Conservation (phyloP, 441 rosid genomes). For the Syzygium malaccense region DNA sequence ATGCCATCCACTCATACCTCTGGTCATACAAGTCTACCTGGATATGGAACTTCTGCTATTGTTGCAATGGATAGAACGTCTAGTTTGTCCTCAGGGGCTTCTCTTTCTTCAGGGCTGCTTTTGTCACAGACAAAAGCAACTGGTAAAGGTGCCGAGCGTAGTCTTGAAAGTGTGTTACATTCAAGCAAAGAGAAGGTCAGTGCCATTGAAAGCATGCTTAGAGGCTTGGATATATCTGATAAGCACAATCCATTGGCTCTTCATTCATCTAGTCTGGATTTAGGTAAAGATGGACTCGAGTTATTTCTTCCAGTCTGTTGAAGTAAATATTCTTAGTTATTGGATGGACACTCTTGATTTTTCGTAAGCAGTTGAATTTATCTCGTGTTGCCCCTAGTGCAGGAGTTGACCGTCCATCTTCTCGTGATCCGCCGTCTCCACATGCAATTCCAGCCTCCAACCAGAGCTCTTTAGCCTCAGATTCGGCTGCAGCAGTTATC, state of each 20-base stretch:
- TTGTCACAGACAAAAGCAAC: not conserved
- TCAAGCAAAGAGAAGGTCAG: slow-evolving; percentile 98
- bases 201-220: slow-evolving; percentile 99
- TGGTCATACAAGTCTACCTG: not conserved
- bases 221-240: slow-evolving; percentile 85
- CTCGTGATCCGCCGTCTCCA: slow-evolving; percentile 1
- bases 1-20: not conserved
- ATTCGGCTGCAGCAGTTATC: not conserved
- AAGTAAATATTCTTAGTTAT: not conserved
- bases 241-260: slow-evolving; percentile 68
- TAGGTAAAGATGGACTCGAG: not conserved
- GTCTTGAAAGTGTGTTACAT: slow-evolving; percentile 83
- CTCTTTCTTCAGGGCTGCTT: slow-evolving; percentile 5
- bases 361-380: not conserved
- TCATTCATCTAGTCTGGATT: slow-evolving; percentile 45
- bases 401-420: slow-evolving; percentile 12
- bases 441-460: not conserved
- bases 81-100: slow-evolving; percentile 5
- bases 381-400: slow-evolving; percentile 6
- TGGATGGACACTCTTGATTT: not conserved
- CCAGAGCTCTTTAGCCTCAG: not conserved
- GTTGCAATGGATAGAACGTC: slow-evolving; percentile 9
- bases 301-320: not conserved
- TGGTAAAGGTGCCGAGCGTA: not conserved
- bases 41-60: slow-evolving; percentile 8